Evolutionary conservation across 768 basidiomycete species (phyloP).

Genomic region (Antrodiella citrinella): DNA sequence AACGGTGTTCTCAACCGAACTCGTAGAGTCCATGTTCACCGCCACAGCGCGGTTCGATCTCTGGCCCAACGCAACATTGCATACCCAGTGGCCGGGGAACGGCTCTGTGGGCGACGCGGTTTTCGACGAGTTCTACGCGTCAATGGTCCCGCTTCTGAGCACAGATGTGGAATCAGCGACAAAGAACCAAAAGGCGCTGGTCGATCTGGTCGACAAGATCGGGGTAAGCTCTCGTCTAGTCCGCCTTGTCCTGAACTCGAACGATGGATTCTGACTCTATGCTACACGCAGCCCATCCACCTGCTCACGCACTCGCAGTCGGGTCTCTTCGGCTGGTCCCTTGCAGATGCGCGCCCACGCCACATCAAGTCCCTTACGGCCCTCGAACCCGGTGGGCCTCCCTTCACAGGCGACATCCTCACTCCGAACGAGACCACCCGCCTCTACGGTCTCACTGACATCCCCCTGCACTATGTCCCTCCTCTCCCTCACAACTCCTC

Average conservation of each 20-base stretch:
- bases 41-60: conserved; percentile 25
- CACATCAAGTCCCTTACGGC: conserved; percentile 39
- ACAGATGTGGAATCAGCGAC: conserved; percentile 28
- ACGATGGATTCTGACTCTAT: background rate
- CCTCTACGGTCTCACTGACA: conserved; percentile 39
- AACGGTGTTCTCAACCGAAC: background rate
- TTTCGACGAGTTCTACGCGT: conserved; percentile 39
- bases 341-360: conserved; percentile 38
- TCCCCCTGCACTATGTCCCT: conserved; percentile 36
- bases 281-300: conserved; percentile 29
- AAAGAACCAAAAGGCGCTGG: conserved; percentile 34
- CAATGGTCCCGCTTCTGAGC: conserved; percentile 31
- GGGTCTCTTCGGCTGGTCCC: conserved; percentile 39
- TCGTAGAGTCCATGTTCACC: background rate
- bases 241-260: too few relatives aligned
- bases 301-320: conserved; percentile 46
- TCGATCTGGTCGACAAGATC: conserved; percentile 36
- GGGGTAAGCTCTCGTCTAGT: conserved; percentile 36
- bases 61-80: conserved; percentile 39
- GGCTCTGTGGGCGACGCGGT: conserved; percentile 36
- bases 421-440: conserved; percentile 26
- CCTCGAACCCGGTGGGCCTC: conserved; percentile 43
- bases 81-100: conserved; percentile 47
- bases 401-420: conserved; percentile 28
- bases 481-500: conserved; percentile 32